phyloP scores from a whole-genome alignment of 805 yeast species.

The Helenozyma rhizophorensis region DNA sequence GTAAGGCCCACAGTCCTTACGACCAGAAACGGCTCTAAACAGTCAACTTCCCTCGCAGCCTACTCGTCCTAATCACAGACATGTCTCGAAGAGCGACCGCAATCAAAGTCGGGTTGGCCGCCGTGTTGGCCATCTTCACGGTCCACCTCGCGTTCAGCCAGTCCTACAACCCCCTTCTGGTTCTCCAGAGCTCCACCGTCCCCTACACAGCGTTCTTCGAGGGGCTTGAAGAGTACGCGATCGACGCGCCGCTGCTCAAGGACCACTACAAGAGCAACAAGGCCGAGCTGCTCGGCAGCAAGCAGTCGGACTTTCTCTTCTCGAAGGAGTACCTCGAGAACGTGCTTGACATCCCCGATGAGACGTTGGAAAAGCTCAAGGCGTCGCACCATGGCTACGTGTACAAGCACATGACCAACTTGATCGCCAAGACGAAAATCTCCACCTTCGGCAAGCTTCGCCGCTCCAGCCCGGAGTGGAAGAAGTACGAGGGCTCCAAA shows the following conservation, averaged over 20 bases:
- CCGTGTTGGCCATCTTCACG: neutral
- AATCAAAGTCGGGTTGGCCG: constrained; percentile 1
- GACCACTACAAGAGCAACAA: constrained; percentile 36
- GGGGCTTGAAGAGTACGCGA: constrained; percentile 28
- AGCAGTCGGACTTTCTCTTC: constrained; percentile 39
- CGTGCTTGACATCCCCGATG: constrained; percentile 38
- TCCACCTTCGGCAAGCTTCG: constrained; percentile 33
- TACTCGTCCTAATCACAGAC: neutral
- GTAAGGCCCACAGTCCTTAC: no score
- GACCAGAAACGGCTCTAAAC: no score
- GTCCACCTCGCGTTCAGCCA: neutral
- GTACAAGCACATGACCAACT: constrained; percentile 23
- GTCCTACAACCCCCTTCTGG: no score
- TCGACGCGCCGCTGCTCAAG: constrained; percentile 38
- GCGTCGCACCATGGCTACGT: constrained; percentile 35
- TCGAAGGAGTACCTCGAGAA: constrained; percentile 42
- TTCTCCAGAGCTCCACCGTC: neutral
- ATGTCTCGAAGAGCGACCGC: constrained; percentile 2
- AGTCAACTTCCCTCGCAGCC: neutral
- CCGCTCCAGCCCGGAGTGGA: constrained; percentile 38
- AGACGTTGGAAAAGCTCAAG: constrained; percentile 29
- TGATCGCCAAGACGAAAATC: constrained; percentile 22
- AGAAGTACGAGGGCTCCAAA: constrained; percentile 22
- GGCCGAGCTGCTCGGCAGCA: constrained; percentile 42
- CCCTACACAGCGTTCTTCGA: constrained; percentile 20